A percentile compares a stretch with the other conserved stretches of the same genome.
Evolutionary conservation across 2,329 filamentous ascomycete genomes (phyloP).

Genomic region (Chaetomiaceae sp.): DNA sequence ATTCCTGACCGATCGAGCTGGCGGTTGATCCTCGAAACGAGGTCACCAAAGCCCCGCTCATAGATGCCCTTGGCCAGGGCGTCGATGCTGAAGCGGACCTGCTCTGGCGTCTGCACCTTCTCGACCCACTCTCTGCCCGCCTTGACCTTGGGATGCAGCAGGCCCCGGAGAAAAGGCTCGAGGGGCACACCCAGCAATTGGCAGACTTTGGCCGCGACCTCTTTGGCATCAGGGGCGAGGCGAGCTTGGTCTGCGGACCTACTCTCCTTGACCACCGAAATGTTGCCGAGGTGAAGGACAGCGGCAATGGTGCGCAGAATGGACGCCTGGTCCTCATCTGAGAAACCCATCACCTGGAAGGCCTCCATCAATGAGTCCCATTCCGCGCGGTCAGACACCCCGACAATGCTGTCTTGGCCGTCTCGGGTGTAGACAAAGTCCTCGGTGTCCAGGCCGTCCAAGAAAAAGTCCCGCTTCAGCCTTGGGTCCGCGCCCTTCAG

Average conservation of each 20-base stretch:
- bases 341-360: conserved; percentile 91
- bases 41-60: conserved; percentile 88
- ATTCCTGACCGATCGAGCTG: conserved; percentile 84
- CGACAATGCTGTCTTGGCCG: conserved; percentile 86
- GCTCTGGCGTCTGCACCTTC: conserved; percentile 95
- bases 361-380: conserved; percentile 89
- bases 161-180: conserved; percentile 80
- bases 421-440: conserved; percentile 90
- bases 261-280: conserved; percentile 85
- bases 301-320: conserved; percentile 87
- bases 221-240: conserved; percentile 68
- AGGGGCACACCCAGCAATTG: conserved; percentile 76
- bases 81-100: conserved; percentile 85
- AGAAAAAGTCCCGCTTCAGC: conserved; percentile 71
- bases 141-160: conserved; percentile 90
- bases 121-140: conserved; percentile 97
- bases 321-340: conserved; percentile 73
- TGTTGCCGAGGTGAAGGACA: conserved; percentile 89
- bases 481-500: conserved; percentile 73
- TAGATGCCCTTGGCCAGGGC: conserved; percentile 96
- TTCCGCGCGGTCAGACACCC: conserved; percentile 85
- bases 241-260: conserved; percentile 86
- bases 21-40: conserved; percentile 86
- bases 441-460: conserved; percentile 70
- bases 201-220: conserved; percentile 74